Percentiles rank a stretch among this genome's conserved stretches.
These are phyloP conservation scores for Anastatica hierochuntica DNA, from an alignment of 345 rosid genomes.

Conservation along the genomic window DNA sequence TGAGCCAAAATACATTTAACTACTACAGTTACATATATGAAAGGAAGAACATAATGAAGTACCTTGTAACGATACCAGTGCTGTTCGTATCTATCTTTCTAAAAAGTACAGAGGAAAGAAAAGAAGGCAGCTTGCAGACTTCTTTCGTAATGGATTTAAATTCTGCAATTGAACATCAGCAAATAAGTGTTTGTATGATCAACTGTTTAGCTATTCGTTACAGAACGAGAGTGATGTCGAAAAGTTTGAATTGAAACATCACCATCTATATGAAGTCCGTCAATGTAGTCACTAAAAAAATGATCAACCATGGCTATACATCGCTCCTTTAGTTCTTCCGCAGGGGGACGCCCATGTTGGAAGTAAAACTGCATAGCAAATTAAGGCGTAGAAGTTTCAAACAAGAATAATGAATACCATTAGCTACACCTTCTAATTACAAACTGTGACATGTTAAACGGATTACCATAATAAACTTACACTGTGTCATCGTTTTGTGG, in stretches of 20 bases:
- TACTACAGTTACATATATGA: background rate
- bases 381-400: constrained; percentile 1
- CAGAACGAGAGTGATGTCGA: background rate
- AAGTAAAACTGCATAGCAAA: constrained; percentile 66
- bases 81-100: constrained; percentile 50
- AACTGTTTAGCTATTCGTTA: background rate
- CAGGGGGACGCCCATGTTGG: constrained; percentile 67
- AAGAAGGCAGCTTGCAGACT: constrained; percentile 87
- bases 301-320: constrained; percentile 44
- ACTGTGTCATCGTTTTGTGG: no score
- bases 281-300: constrained; percentile 39
- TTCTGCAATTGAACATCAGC: constrained; percentile 37
- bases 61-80: constrained; percentile 71
- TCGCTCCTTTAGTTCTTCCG: constrained; percentile 60
- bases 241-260: constrained; percentile 19
- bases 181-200: constrained; percentile 9
- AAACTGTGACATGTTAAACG: background rate
- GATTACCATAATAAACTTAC: background rate
- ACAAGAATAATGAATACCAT: background rate
- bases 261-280: constrained; percentile 66
- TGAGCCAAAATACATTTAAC: background rate
- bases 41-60: constrained; percentile 12
- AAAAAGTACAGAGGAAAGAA: constrained; percentile 55
- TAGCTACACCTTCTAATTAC: background rate
- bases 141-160: constrained; percentile 64